Evolutionary conservation across 164 flowering plant genomes (phyloP).

Genomic region (Vitis rupestris): DNA sequence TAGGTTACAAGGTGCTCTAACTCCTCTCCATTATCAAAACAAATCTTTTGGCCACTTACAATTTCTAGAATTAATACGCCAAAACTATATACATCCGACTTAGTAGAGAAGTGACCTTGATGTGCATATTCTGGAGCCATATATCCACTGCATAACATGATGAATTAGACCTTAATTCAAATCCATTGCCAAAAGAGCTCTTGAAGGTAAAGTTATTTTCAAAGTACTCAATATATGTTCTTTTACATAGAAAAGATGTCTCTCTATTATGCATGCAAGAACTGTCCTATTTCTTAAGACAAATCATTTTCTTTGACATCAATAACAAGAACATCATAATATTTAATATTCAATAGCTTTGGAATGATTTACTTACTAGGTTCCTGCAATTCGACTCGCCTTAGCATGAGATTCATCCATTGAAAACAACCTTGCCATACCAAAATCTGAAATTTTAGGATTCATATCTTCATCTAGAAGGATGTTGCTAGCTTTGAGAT

Average conservation of each 20-base stretch:
- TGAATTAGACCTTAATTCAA: no score
- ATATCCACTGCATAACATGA: slow-evolving; percentile 15
- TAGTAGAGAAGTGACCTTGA: slow-evolving; percentile 19
- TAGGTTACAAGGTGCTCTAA: background rate
- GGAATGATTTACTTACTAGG: slow-evolving; percentile 32
- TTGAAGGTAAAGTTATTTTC: background rate
- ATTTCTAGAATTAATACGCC: slow-evolving; percentile 31
- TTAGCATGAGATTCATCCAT: slow-evolving; percentile 25
- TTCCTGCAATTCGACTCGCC: slow-evolving; percentile 36
- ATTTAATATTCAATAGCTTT: background rate
- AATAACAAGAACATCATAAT: background rate
- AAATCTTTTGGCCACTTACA: slow-evolving; percentile 10
- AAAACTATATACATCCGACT: slow-evolving; percentile 36
- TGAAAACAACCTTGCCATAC: slow-evolving; percentile 36
- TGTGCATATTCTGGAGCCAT: slow-evolving; percentile 31
- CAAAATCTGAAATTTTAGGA: slow-evolving; percentile 56
- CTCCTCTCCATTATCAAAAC: background rate
- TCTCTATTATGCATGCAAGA: no score
- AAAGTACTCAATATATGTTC: no score
- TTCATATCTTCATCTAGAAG: slow-evolving; percentile 38
- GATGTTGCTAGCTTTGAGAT: slow-evolving; percentile 47
- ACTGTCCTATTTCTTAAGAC: background rate
- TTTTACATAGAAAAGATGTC: no score
- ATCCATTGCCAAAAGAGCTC: no score
- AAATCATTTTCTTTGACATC: background rate